Evolutionary conservation across 345 rosid species (phyloP), one percentile per base, ranked within the genome.

Genomic region (Euphorbia peplus): DNA sequence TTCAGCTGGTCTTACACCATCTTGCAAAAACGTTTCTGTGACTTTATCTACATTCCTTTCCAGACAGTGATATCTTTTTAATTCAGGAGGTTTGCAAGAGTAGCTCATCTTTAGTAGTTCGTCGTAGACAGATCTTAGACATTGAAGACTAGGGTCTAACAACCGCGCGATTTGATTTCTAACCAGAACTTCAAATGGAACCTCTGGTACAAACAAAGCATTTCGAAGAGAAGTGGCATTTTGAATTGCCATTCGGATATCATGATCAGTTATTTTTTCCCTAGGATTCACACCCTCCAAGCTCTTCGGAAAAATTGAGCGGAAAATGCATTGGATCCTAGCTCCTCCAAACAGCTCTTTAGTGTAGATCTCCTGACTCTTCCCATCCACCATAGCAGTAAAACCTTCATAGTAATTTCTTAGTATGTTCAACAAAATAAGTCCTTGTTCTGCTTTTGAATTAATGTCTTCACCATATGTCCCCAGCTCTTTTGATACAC

Each of bases 221-320:
- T 75, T 69, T 78, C 84, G 80, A 19, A 82, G 83, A 73, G 91
- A 91, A 62, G 84, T 76, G 56, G 88, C 86, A 75, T 88, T 88
- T 70, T 78, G 85, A 64, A 85, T 85, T 63, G 95, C 88, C 14
- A 78, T 86, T 68, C 76, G 82, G 48, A 88, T 88, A 76, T 85
- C 91, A 51, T 86, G 86, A 69, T 86, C 89, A 35, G 82, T 79
- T 68, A 88, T 71, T 76, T 68, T 78, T 71, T 86, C 89, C 28
- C 87, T 86, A 53, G 95, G 95, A 77, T 88, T 89, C 72, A 88
- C 81, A 50, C 81, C 91, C 93, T 86, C 93, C 76, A 88, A 84
- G 69, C 76, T 83, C 82, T 84, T 84, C 29, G 83, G 88, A 75
- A 86, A 88, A 65, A 88, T 81, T 58, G 93, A 86, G 68, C 86